Conservation (phyloP, 169 alveolate species). For the Eimeria maxima region DNA sequence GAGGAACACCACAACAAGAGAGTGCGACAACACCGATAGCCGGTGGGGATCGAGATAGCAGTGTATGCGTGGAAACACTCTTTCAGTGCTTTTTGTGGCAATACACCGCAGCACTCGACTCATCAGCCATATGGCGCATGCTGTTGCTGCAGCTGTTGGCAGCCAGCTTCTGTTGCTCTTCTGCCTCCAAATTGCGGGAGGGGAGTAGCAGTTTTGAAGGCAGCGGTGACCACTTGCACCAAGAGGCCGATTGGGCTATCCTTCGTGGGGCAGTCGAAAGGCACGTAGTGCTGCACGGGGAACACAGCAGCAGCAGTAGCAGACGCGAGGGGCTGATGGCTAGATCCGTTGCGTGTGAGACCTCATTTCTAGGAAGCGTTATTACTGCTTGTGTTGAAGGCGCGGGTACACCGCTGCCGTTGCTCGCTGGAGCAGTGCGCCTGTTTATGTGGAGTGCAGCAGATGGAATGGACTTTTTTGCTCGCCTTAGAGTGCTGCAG, state of each 20-base stretch:
- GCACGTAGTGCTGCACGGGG: not conserved
- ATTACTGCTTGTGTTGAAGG: not conserved
- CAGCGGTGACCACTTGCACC: not conserved
- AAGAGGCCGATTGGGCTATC: conserved; percentile 47
- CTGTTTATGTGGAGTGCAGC: conserved; percentile 60
- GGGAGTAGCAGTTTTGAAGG: not conserved
- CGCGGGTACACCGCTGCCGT: not conserved
- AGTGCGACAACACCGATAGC: not conserved
- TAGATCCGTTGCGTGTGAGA: conserved; percentile 29
- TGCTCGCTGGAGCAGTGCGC: conserved; percentile 61
- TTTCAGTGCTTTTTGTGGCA: conserved; percentile 76
- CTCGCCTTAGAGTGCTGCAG: conserved; percentile 9
- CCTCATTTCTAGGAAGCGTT: conserved; percentile 24
- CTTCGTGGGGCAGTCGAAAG: conserved; percentile 46
- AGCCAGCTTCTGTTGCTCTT: conserved; percentile 56
- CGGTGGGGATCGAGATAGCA: not conserved
- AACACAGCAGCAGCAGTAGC: not conserved
- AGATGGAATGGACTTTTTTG: not conserved
- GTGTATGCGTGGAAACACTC: not conserved
- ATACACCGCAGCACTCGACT: conserved; percentile 59
- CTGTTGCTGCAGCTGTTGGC: conserved; percentile 71
- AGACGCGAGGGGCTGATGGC: not conserved
- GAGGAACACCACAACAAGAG: not conserved
- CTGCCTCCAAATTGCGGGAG: not conserved
- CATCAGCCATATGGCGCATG: conserved; percentile 43